Conservation (phyloP, 495 filamentous ascomycete species). For the Penicillium soppii region DNA sequence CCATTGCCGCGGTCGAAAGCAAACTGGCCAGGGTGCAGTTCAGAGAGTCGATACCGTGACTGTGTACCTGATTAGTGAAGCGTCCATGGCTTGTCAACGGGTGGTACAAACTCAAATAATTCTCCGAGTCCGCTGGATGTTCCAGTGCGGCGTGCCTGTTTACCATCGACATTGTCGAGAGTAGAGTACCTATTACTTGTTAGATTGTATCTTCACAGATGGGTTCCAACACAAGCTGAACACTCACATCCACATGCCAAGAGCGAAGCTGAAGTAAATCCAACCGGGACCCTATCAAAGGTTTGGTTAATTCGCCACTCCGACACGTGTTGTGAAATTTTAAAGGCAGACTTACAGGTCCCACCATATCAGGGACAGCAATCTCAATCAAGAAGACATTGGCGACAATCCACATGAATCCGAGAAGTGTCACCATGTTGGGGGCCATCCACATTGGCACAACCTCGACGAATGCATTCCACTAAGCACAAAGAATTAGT, state of each 20-base stretch:
- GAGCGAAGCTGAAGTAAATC: slow-evolving; percentile 92
- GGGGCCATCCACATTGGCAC: slow-evolving; percentile 94
- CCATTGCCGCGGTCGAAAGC: slow-evolving; percentile 88
- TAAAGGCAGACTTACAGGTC: slow-evolving; percentile 62
- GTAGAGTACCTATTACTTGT: slow-evolving; percentile 70
- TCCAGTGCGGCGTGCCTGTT: slow-evolving; percentile 91
- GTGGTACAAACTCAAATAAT: slow-evolving; percentile 75
- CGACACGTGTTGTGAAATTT: not conserved
- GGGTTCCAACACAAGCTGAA: not conserved
- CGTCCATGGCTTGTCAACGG: not conserved
- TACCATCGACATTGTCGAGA: slow-evolving; percentile 97
- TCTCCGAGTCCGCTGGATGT: slow-evolving; percentile 94
- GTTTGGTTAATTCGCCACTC: slow-evolving; percentile 25
- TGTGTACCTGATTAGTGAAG: slow-evolving; percentile 37
- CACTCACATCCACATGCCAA: slow-evolving; percentile 85
- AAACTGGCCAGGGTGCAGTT: slow-evolving; percentile 93
- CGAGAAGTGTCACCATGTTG: slow-evolving; percentile 94
- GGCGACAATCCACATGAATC: slow-evolving; percentile 88
- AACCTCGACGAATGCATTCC: slow-evolving; percentile 94
- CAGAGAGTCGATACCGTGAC: slow-evolving; percentile 94
- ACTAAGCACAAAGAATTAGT: slow-evolving; percentile 53
- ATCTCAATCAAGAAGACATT: slow-evolving; percentile 81
- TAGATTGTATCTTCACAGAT: not conserved
- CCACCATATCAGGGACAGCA: slow-evolving; percentile 86
- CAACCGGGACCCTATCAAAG: slow-evolving; percentile 72